Evolutionary conservation across 78 protist species (phyloP).

Genomic region (Pigoraptor vietnamica): DNA sequence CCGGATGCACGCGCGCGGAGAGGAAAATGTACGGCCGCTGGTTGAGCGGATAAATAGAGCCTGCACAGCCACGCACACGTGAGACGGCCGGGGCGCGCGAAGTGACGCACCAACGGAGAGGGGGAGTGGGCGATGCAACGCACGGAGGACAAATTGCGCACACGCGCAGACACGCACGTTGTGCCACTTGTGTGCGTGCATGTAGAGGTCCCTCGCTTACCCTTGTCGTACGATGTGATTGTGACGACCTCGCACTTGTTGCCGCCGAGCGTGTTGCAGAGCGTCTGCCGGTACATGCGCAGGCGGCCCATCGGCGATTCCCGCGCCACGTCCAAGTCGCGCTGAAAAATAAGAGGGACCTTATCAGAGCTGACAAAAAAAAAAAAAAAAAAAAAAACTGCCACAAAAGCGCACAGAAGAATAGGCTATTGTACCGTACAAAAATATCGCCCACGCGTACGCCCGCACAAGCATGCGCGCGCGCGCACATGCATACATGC

Average conservation of each 20-base stretch:
- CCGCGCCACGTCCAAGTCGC: neutral
- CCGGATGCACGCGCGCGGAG: constrained; percentile 84
- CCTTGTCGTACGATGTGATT: constrained; percentile 28
- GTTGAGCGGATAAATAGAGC: neutral
- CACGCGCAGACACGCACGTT: neutral
- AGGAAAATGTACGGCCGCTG: constrained; percentile 21
- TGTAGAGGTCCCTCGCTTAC: too few species aligned
- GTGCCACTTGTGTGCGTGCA: constrained; percentile 6
- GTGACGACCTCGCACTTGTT: constrained; percentile 36
- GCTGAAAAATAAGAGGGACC: too few species aligned
- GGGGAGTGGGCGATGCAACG: too few species aligned
- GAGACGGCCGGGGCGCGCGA: neutral
- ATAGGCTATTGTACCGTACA: too few species aligned
- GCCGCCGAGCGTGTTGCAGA: constrained; percentile 34
- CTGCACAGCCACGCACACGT: neutral
- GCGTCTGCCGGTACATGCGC: neutral
- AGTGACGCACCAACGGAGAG: neutral
- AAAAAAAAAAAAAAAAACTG: too few species aligned
- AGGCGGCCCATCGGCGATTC: neutral
- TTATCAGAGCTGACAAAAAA: too few species aligned
- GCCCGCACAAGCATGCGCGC: neutral
- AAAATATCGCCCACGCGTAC: neutral
- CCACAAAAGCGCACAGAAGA: too few species aligned
- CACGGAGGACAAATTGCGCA: neutral
- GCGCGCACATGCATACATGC: neutral